Percentiles rank a stretch among this genome's conserved stretches.
Evolutionary conservation across 2,329 filamentous ascomycete species (phyloP).

Genomic region (Talaromyces sp.): DNA sequence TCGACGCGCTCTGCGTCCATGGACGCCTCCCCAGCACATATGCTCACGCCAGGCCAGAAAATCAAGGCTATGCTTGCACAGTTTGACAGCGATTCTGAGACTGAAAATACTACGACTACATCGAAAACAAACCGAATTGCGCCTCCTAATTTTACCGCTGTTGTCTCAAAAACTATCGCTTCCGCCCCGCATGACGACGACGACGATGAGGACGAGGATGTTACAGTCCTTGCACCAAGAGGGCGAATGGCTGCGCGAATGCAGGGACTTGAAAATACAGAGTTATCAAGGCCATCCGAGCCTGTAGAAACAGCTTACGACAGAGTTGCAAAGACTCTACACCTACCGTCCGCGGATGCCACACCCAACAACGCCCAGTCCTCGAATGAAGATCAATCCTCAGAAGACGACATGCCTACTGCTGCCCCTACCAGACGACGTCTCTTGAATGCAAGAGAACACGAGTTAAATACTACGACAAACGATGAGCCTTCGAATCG

Average conservation of each 20-base stretch:
- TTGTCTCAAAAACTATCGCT: neutral
- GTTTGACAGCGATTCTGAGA: conserved; percentile 17
- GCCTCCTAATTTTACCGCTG: neutral
- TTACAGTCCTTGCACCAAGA: conserved; percentile 53
- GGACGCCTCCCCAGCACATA: conserved; percentile 2
- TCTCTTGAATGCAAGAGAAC: conserved; percentile 25
- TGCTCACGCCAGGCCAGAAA: conserved; percentile 17
- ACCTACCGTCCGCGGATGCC: conserved; percentile 15
- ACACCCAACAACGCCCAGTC: conserved; percentile 20
- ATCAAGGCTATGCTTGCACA: conserved; percentile 20
- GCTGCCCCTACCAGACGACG: conserved; percentile 30
- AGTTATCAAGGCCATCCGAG: conserved; percentile 5
- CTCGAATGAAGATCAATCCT: conserved; percentile 42
- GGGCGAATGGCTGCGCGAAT: conserved; percentile 66
- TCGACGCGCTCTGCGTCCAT: conserved; percentile 16
- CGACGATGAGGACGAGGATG: conserved; percentile 41
- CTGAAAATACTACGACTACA: neutral
- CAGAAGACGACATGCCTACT: conserved; percentile 34
- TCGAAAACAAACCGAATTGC: neutral
- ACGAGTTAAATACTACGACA: conserved; percentile 27
- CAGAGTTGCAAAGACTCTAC: conserved; percentile 31
- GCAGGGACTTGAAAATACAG: conserved; percentile 42
- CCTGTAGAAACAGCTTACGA: conserved; percentile 40
- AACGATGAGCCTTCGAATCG: conserved; percentile 33
- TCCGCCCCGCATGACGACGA: conserved; percentile 5